Conservation (phyloP, 768 basidiomycete species). For the Mrakia frigida region DNA sequence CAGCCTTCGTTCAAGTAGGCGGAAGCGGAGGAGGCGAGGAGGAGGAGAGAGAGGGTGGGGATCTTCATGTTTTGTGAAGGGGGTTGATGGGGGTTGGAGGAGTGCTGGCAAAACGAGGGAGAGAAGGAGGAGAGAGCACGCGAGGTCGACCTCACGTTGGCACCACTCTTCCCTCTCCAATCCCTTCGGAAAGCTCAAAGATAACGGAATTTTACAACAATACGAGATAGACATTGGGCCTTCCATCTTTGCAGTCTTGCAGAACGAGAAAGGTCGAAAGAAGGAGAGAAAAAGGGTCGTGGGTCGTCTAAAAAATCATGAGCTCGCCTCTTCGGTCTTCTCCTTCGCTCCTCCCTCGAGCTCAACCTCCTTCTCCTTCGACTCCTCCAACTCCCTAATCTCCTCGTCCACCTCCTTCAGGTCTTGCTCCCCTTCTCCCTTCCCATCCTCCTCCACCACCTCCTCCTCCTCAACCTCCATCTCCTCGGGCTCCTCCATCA, state of each 20-base stretch:
- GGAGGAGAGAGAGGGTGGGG: constrained; percentile 10
- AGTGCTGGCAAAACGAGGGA: neutral
- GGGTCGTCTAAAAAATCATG: neutral
- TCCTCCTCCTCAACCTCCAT: neutral
- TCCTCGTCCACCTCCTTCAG: constrained; percentile 18
- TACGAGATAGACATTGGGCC: no score
- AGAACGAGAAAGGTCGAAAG: neutral
- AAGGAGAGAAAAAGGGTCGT: neutral
- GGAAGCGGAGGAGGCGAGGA: constrained; percentile 13
- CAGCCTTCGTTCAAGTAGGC: neutral
- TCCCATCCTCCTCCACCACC: neutral
- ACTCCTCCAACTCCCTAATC: constrained; percentile 21
- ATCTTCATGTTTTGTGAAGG: neutral
- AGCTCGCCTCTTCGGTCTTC: constrained; percentile 8
- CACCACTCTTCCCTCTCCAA: neutral
- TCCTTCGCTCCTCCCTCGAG: neutral
- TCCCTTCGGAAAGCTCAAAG: no score
- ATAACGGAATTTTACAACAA: no score
- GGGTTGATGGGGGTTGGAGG: neutral
- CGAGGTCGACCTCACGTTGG: constrained; percentile 4
- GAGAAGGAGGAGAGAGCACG: neutral
- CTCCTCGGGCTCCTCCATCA: constrained; percentile 27
- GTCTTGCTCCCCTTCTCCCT: neutral
- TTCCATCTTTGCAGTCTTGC: neutral
- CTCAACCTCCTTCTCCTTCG: constrained; percentile 4